Percentiles rank a stretch among this genome's conserved stretches.
Conservation (phyloP, 2,329 filamentous ascomycete species). For the Fusarium torreyae region DNA sequence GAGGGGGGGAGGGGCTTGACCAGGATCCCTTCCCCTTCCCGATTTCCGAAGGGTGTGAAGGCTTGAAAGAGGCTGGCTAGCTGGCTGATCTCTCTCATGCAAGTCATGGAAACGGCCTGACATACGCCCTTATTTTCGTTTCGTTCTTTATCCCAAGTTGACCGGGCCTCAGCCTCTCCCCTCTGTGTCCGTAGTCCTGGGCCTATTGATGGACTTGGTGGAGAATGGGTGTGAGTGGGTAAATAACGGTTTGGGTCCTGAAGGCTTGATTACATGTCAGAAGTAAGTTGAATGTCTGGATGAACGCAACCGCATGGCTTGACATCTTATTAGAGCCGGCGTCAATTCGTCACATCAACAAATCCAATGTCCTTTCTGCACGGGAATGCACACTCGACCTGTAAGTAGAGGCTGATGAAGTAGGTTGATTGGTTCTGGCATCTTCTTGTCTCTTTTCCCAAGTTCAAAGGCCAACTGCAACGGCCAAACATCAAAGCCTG, state of each 20-base stretch:
- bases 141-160: conserved; percentile 7
- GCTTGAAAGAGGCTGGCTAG: conserved; percentile 29
- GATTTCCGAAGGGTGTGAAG: conserved; percentile 33
- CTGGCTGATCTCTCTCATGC: conserved; percentile 38
- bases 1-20: conserved; percentile 29
- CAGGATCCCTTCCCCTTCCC: conserved; percentile 33
- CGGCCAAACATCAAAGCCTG: conserved; percentile 5
- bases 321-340: neutral
- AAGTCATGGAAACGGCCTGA: conserved; percentile 37
- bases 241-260: conserved; percentile 12
- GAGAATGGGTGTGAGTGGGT: conserved; percentile 29
- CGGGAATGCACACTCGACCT: neutral
- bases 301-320: conserved; percentile 1
- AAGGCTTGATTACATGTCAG: conserved; percentile 13
- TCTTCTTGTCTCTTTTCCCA: conserved; percentile 14
- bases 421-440: conserved; percentile 4
- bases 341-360: too few species aligned
- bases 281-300: conserved; percentile 32
- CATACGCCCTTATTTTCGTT: conserved; percentile 13
- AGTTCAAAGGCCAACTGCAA: conserved; percentile 8
- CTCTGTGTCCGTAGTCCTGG: conserved; percentile 1
- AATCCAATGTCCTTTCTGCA: neutral
- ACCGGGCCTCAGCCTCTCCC: conserved; percentile 6
- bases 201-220: conserved; percentile 23
- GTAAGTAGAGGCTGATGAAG: neutral